Evolutionary conservation across 1,284 basidiomycete genomes (phyloP).

Genomic region (Tetrapyrgos nigripes): DNA sequence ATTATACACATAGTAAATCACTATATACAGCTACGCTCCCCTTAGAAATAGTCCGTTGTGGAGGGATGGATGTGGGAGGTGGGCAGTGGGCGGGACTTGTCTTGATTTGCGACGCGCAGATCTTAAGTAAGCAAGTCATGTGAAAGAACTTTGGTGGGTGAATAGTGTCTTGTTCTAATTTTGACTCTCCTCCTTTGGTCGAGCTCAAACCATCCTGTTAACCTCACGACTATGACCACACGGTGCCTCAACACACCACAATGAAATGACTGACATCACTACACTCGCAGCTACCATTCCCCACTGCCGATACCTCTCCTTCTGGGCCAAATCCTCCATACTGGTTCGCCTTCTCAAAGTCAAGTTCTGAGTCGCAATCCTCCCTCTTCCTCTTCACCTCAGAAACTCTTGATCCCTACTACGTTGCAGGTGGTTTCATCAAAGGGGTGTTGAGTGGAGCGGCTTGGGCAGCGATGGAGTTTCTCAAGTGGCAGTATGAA

Average conservation of each 20-base stretch:
- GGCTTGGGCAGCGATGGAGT: slow-evolving; percentile 83
- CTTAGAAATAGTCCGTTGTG: too few species aligned
- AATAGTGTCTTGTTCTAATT: too few species aligned
- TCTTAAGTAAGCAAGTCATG: too few species aligned
- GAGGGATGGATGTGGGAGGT: too few species aligned
- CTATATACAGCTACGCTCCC: too few species aligned
- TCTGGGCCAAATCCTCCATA: slow-evolving; percentile 74
- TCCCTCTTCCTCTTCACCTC: slow-evolving; percentile 71
- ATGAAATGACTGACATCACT: slow-evolving; percentile 72
- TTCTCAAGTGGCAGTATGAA: slow-evolving; percentile 51
- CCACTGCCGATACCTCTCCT: slow-evolving; percentile 68
- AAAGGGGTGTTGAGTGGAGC: slow-evolving; percentile 82
- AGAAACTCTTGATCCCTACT: slow-evolving; percentile 59
- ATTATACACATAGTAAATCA: too few species aligned
- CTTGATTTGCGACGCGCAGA: too few species aligned
- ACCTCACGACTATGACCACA: not conserved
- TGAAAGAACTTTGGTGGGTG: too few species aligned
- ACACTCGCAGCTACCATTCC: slow-evolving; percentile 57
- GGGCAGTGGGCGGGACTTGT: too few species aligned
- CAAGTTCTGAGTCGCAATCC: too few species aligned
- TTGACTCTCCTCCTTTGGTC: too few species aligned
- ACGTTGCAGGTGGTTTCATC: slow-evolving; percentile 78
- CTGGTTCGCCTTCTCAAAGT: slow-evolving; percentile 10
- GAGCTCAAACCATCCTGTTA: too few species aligned
- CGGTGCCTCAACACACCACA: slow-evolving; percentile 68